Base-by-base conservation (phyloP, 2,329 filamentous ascomycete species). In the Neofusicoccum ribis region DNA sequence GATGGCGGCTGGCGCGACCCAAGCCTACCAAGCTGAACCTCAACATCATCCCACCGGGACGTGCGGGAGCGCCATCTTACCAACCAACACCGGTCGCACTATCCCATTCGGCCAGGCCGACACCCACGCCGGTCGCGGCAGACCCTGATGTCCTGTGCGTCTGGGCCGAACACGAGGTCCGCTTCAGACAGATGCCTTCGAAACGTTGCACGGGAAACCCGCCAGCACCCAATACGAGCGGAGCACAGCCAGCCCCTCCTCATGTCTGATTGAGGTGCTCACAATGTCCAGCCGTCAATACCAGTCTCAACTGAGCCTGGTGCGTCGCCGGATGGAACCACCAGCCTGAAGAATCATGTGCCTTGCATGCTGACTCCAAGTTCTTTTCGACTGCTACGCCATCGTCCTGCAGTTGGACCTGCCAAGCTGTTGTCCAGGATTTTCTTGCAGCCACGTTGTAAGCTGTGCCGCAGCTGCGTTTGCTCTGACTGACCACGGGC, bases 21-120 rank as follows among this genome's bases (percentile, higher is more conserved):
- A 46, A 36, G 12, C 23, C 37, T 43, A 20, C 41, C 12, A 31
- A 47, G 56, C 56, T 47, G 56, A 37, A 47, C 27, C 41, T 60
- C 41, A 60, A 47, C 56, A 46, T 60, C 56, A 47, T 46, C 41
- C 56, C 41, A 60, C 43, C 43, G 56, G 39, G 54, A 44, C 52
- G 43, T 58, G 52, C 52, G 41, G 37, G 23, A 34, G 56, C 56
- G 43, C 56, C 56, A 47, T 34, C 43, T 36, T n/a, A 60, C 56
- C 56, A 20, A 31, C 56, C 56, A 17, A 39, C 56, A 37, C 37
- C 27, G 41, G 56, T 47, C 27, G 27, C 37, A 11, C 37, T 56
- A 27, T 56, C 52, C 37, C 20, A 27, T n/a, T 27, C 17, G 52
- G 34, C n/a, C 41, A 59, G 41, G 23, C 20, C 39, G 7, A 27